Conservation (phyloP, 1,284 basidiomycete species). For the Amylostereum areolatum region DNA sequence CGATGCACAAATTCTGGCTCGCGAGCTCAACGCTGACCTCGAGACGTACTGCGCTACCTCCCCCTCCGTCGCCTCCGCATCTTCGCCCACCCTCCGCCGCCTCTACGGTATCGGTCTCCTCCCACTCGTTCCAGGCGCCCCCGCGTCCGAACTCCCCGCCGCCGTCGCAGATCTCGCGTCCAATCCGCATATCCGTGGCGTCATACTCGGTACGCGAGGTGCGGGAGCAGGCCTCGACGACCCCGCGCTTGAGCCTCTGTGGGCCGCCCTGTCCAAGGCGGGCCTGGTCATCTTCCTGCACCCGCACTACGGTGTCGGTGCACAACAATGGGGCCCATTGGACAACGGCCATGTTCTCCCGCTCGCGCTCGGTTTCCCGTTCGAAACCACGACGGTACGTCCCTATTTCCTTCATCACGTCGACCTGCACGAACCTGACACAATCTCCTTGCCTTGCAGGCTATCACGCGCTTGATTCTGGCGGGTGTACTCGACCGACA, state of each 20-base stretch:
- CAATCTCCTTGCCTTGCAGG: slow-evolving; percentile 34
- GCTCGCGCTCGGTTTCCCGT: slow-evolving; percentile 81
- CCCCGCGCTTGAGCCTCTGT: slow-evolving; percentile 67
- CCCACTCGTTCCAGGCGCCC: slow-evolving; percentile 67
- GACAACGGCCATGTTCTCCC: slow-evolving; percentile 84
- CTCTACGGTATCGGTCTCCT: slow-evolving; percentile 82
- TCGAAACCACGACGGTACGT: slow-evolving; percentile 80
- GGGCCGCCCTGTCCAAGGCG: slow-evolving; percentile 63
- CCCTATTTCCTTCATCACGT: neutral
- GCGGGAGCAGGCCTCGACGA: slow-evolving; percentile 79
- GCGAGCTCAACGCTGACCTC: slow-evolving; percentile 68
- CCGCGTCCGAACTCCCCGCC: slow-evolving; percentile 49
- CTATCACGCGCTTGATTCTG: slow-evolving; percentile 74
- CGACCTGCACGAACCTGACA: neutral
- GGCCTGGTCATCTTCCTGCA: slow-evolving; percentile 76
- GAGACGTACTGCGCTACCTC: slow-evolving; percentile 71
- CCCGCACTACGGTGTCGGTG: slow-evolving; percentile 75
- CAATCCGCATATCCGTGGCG: slow-evolving; percentile 65
- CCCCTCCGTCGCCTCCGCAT: slow-evolving; percentile 31
- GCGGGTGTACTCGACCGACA: slow-evolving; percentile 75
- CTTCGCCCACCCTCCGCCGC: slow-evolving; percentile 38
- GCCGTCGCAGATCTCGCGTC: slow-evolving; percentile 58
- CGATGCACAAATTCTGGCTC: slow-evolving; percentile 62
- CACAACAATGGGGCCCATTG: slow-evolving; percentile 61
- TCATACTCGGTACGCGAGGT: slow-evolving; percentile 79